phyloP scores from a whole-genome alignment of 257 asterid species.

The Jasminum sambac region DNA sequence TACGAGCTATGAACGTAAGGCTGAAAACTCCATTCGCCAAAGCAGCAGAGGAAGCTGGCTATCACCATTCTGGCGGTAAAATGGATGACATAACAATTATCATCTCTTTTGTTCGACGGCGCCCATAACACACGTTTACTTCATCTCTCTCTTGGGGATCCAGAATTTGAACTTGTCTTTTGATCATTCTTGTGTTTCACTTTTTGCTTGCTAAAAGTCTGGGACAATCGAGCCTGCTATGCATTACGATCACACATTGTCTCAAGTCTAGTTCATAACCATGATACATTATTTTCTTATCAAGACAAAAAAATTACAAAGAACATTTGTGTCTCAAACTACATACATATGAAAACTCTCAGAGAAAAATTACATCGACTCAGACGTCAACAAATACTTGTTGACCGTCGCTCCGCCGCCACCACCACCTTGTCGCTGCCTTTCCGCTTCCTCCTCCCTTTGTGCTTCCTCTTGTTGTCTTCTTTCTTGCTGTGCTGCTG shows the following conservation, averaged over 20 bases:
- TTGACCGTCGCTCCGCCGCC: neutral
- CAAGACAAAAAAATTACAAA: neutral
- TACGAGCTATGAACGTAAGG: conserved; percentile 55
- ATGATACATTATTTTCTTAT: neutral
- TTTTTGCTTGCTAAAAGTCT: too few species aligned
- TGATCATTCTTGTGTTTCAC: too few species aligned
- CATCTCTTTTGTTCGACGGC: conserved; percentile 44
- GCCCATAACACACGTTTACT: neutral
- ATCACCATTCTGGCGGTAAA: conserved; percentile 64
- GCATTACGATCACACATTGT: neutral
- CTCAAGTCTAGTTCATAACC: neutral
- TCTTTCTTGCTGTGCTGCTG: neutral
- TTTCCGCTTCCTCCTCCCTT: neutral
- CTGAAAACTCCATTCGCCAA: conserved; percentile 60
- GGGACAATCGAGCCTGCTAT: too few species aligned
- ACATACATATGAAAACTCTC: neutral
- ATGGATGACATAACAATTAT: conserved; percentile 80
- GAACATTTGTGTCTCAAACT: neutral
- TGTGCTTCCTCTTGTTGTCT: neutral
- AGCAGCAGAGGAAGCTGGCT: conserved; percentile 81
- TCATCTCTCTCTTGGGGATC: neutral
- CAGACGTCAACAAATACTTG: neutral
- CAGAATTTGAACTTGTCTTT: neutral
- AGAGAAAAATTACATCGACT: neutral
- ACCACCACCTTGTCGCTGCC: neutral